Percentiles rank a stretch among this genome's conserved stretches.
These are phyloP conservation scores for Aspergillus nidulans DNA, from an alignment of 495 filamentous ascomycete species.

Conservation along the genomic window DNA sequence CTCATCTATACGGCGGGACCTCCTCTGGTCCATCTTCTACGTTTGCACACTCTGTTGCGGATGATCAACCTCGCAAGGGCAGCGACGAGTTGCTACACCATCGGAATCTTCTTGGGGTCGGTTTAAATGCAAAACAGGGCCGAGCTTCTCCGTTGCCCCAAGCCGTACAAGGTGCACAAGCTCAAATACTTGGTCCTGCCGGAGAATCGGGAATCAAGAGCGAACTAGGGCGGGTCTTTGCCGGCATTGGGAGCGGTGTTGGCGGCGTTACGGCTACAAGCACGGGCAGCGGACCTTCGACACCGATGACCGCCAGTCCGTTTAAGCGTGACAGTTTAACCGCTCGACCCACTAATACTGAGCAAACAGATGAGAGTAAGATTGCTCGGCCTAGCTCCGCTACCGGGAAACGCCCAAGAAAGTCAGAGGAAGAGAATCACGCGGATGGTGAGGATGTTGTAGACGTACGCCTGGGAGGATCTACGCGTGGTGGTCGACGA, in stretches of 20 bases:
- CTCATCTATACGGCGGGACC: constrained; percentile 23
- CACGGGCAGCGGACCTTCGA: constrained; percentile 49
- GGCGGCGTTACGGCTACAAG: constrained; percentile 55
- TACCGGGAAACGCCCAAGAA: constrained; percentile 52
- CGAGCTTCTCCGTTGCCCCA: constrained; percentile 79
- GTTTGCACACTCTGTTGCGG: constrained; percentile 24
- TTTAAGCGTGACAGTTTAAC: constrained; percentile 43
- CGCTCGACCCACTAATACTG: constrained; percentile 34
- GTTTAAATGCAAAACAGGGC: constrained; percentile 42
- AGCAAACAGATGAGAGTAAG: constrained; percentile 32
- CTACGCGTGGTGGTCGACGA: constrained; percentile 52
- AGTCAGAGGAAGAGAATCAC: constrained; percentile 52
- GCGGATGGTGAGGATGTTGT: constrained; percentile 57
- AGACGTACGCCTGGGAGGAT: constrained; percentile 54
- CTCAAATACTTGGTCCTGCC: constrained; percentile 65
- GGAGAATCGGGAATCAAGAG: constrained; percentile 84
- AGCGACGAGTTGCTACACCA: constrained; percentile 53
- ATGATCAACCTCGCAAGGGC: constrained; percentile 48
- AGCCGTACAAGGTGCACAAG: constrained; percentile 87
- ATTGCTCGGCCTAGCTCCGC: constrained; percentile 47
- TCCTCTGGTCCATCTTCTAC: constrained; percentile 24
- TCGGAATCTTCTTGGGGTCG: constrained; percentile 41
- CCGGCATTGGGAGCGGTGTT: constrained; percentile 82
- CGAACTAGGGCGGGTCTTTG: constrained; percentile 88
- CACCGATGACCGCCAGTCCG: constrained; percentile 54